Conservation (phyloP, 208 protist species). For the Novymonas esmeraldas region DNA sequence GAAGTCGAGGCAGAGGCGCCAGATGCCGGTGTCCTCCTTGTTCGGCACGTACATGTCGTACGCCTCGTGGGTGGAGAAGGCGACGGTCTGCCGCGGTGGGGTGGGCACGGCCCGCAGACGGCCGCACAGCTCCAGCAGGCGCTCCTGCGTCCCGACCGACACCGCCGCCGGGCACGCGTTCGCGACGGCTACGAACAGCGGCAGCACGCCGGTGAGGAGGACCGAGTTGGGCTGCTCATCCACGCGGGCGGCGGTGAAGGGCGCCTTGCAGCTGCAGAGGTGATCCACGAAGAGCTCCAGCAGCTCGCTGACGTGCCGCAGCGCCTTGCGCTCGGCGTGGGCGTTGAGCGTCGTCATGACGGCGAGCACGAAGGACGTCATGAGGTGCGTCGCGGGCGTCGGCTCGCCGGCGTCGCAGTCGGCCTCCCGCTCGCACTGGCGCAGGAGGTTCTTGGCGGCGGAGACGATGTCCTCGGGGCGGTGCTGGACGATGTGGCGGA, state of each 20-base stretch:
- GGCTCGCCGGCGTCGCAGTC: constrained; percentile 12
- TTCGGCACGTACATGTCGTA: constrained; percentile 69
- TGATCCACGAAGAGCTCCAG: constrained; percentile 55
- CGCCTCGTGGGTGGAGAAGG: constrained; percentile 76
- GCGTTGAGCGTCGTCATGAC: constrained; percentile 40
- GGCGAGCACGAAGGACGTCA: constrained; percentile 76
- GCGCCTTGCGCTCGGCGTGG: constrained; percentile 5
- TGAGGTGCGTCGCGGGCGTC: constrained; percentile 47
- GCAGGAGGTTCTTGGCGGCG: constrained; percentile 34
- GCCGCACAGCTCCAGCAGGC: constrained; percentile 37
- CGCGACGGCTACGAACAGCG: constrained; percentile 68
- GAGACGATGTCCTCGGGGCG: constrained; percentile 29
- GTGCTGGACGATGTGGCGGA: constrained; percentile 45
- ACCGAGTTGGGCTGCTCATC: constrained; percentile 46
- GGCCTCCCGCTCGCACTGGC: constrained; percentile 36
- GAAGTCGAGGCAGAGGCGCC: constrained; percentile 72
- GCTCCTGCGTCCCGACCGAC: constrained; percentile 33
- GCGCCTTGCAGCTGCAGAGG: constrained; percentile 21
- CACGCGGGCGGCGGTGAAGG: constrained; percentile 14
- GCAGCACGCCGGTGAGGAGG: constrained; percentile 72
- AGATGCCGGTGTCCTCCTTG: constrained; percentile 34
- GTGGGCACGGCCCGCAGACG: constrained; percentile 10
- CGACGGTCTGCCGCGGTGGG: constrained; percentile 32
- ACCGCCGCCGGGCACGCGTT: constrained; percentile 59
- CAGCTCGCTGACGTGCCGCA: constrained; percentile 38